A percentile compares a stretch with the other conserved stretches of the same genome.
These are phyloP conservation scores for Dipteronia sinensis DNA, from an alignment of 345 rosid genomes.

Conservation along the genomic window DNA sequence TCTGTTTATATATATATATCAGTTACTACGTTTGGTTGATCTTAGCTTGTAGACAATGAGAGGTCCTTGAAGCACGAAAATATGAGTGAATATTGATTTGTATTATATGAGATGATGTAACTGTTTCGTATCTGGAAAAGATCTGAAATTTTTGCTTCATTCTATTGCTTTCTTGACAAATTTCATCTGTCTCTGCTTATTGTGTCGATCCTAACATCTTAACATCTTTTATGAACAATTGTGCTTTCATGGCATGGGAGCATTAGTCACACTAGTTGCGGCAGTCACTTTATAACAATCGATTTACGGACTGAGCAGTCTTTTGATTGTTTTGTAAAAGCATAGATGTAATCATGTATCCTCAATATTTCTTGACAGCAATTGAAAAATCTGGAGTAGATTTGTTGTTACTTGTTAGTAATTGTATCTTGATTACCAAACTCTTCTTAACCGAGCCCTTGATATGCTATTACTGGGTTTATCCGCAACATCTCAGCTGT, in stretches of 20 bases:
- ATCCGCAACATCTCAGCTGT: neutral
- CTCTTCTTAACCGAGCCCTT: neutral
- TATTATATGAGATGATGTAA: constrained; percentile 10
- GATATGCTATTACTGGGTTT: neutral
- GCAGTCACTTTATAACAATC: neutral
- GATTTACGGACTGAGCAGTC: neutral
- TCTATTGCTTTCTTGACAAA: neutral
- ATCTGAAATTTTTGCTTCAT: constrained; percentile 8
- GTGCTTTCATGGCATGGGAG: neutral
- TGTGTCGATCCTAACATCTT: neutral
- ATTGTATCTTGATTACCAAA: neutral
- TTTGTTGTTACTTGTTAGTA: neutral
- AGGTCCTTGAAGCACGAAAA: neutral
- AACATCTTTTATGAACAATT: neutral
- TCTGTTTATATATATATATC: constrained; percentile 24
- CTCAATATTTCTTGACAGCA: neutral
- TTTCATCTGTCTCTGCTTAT: neutral
- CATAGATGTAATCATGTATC: neutral
- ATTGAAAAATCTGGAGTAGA: neutral
- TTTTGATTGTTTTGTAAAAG: neutral
- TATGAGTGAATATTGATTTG: neutral
- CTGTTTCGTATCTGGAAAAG: constrained; percentile 4
- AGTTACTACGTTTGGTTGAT: neutral
- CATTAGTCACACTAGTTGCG: neutral
- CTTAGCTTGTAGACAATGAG: constrained; percentile 15